phyloP scores from a whole-genome alignment of 1,139 yeast species.

The Magnusiomyces ingens region DNA sequence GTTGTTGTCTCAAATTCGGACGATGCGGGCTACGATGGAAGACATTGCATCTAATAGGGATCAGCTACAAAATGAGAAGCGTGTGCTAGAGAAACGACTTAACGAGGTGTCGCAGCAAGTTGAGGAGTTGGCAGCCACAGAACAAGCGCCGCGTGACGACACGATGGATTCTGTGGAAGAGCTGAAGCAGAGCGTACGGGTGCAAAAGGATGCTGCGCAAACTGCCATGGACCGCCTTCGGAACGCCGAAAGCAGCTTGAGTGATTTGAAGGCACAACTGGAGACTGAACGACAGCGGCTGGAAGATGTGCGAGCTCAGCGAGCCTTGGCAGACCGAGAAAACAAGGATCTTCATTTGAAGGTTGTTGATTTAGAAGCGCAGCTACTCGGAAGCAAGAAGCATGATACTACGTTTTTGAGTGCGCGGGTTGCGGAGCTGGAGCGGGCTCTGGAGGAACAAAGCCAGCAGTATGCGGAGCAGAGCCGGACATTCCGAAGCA shows the following conservation, averaged over 20 bases:
- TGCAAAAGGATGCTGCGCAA: conserved; percentile 22
- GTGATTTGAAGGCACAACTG: conserved; percentile 19
- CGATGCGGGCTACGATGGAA: conserved; percentile 31
- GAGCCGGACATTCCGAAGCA: conserved; percentile 30
- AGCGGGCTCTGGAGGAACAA: conserved; percentile 35
- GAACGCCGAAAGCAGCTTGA: conserved; percentile 11
- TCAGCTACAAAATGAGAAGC: conserved; percentile 33
- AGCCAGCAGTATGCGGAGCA: conserved; percentile 31
- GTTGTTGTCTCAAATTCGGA: conserved; percentile 31
- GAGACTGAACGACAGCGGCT: conserved; percentile 27
- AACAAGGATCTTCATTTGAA: conserved; percentile 28
- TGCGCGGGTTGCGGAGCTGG: conserved; percentile 32
- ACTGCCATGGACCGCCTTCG: conserved; percentile 11
- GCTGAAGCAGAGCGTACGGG: conserved; percentile 20
- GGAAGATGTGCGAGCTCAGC: conserved; percentile 23
- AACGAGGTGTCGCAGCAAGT: conserved; percentile 27
- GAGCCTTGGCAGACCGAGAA: conserved; percentile 27
- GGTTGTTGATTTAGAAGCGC: conserved; percentile 31
- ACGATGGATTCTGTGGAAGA: conserved; percentile 18
- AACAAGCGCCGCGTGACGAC: conserved; percentile 5
- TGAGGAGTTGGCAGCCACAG: conserved; percentile 24
- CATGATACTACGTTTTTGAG: conserved; percentile 22
- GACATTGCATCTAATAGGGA: conserved; percentile 35
- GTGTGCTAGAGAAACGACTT: conserved; percentile 33
- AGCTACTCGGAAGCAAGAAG: conserved; percentile 23